These are phyloP conservation scores for Penicillium riverlandense DNA, from an alignment of 495 filamentous ascomycete species.

Conservation along the genomic window DNA sequence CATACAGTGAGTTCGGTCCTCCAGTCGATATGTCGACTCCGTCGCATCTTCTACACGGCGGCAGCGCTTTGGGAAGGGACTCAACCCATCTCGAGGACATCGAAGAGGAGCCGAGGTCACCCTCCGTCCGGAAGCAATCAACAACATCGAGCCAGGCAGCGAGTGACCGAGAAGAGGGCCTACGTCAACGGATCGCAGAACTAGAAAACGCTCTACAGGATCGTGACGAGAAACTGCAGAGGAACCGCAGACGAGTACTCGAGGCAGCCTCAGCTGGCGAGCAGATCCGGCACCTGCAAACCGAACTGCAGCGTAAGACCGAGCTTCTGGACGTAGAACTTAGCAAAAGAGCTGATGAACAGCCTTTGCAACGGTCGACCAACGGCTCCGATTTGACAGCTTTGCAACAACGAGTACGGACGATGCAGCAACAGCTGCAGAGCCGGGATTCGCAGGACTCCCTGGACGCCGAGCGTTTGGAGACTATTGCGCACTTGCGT, in stretches of 20 bases:
- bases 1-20: constrained; percentile 40
- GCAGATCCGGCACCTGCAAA: constrained; percentile 32
- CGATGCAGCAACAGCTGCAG: constrained; percentile 30
- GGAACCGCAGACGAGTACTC: constrained; percentile 23
- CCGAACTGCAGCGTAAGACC: constrained; percentile 30
- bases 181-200: constrained; percentile 29
- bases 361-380: constrained; percentile 16
- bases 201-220: constrained; percentile 27
- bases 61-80: constrained; percentile 20
- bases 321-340: constrained; percentile 24
- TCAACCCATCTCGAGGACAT: constrained; percentile 36
- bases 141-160: constrained; percentile 8
- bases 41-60: constrained; percentile 34
- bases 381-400: constrained; percentile 15
- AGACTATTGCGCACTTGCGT: constrained; percentile 31
- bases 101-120: constrained; percentile 26
- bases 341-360: constrained; percentile 14
- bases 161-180: constrained; percentile 14
- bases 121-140: constrained; percentile 23
- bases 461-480: constrained; percentile 24
- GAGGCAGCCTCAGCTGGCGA: constrained; percentile 33
- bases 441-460: constrained; percentile 14
- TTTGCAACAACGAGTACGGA: constrained; percentile 26
- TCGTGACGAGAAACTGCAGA: constrained; percentile 31
- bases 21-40: constrained; percentile 44